A percentile compares a stretch with the other conserved stretches of the same genome.
Evolutionary conservation across 2,329 filamentous ascomycete genomes (phyloP).

Genomic region (Raffaelea albimanens): DNA sequence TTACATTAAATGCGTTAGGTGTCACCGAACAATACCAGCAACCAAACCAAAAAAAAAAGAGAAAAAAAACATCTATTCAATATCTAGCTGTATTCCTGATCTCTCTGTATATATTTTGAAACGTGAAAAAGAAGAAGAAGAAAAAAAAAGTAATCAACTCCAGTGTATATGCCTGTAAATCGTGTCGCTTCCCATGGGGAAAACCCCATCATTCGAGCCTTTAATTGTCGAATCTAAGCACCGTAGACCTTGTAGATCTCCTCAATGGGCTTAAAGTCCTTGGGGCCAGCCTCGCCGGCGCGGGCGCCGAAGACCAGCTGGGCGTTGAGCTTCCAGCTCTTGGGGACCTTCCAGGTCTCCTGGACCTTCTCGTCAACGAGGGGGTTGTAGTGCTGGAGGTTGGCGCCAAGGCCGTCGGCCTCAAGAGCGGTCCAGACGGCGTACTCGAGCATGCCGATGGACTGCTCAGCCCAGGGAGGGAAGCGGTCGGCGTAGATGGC

Average conservation of each 20-base stretch:
- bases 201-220: too few species aligned
- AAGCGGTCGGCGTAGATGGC: conserved; percentile 71
- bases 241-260: conserved; percentile 32
- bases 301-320: conserved; percentile 77
- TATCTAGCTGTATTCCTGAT: too few species aligned
- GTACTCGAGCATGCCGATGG: conserved; percentile 74
- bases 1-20: too few species aligned
- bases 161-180: background rate
- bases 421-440: conserved; percentile 74
- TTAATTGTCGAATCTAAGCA: background rate
- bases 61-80: too few species aligned
- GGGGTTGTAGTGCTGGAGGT: conserved; percentile 91
- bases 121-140: background rate
- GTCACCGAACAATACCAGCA: too few species aligned
- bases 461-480: conserved; percentile 66
- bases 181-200: background rate
- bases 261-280: conserved; percentile 55
- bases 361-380: conserved; percentile 66
- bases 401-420: conserved; percentile 74
- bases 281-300: conserved; percentile 47
- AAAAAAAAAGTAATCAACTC: background rate
- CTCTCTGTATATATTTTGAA: too few species aligned
- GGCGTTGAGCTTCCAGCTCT: conserved; percentile 66
- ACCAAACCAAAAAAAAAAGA: too few species aligned
- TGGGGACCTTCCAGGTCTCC: conserved; percentile 59